Base-by-base conservation (phyloP, 108 stramenopile genomes). In the Nitzschia putrida region DNA sequence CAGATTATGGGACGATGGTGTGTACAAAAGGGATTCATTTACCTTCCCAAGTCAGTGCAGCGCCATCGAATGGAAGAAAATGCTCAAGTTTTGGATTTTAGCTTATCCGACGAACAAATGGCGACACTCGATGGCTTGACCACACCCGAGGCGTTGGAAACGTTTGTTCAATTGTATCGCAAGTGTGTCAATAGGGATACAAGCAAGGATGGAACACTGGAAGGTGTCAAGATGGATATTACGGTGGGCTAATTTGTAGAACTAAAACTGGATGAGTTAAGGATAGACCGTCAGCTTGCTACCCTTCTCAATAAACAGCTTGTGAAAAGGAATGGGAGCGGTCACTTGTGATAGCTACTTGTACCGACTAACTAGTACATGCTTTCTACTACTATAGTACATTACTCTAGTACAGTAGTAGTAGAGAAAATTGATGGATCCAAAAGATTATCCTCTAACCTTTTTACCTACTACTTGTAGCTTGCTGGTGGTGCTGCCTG, bases 1-100 rank as follows among this genome's bases (percentile, higher is more conserved):
- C 95, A 96, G 66, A 84, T 98, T 57, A 61, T 98, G 9, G 93
- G 96, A 14, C 88, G 95, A 12, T 98, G 96, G 96, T 93, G 93
- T 66, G 66, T 97, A 53, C 95, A 97, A 75, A 85, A 92, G 34
- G 96, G 95, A 21, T 89, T 90, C 61, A 73, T 89, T 3, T 91
- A 95, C 60, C 81, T 93, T 18, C 96, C 96, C 5, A 98, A 98
- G 71, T 85, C 83, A 1, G 89, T 91, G 18, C 85, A 81, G 69
- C 74, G 82, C 64, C 80, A 77, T 34, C 89, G 96, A 25, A 96
- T 98, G 88, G 70, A 78, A 10, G 96, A 95, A 73, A 98, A 98
- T 85, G 79, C 81, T 0, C 65, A 86, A 51, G 91, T 98, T 40
- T 93, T 95, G 73, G 96, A 96, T 78, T 97, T 91, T 72, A 75